Evolutionary conservation across 345 rosid species (phyloP).

Genomic region (Murraya paniculata): DNA sequence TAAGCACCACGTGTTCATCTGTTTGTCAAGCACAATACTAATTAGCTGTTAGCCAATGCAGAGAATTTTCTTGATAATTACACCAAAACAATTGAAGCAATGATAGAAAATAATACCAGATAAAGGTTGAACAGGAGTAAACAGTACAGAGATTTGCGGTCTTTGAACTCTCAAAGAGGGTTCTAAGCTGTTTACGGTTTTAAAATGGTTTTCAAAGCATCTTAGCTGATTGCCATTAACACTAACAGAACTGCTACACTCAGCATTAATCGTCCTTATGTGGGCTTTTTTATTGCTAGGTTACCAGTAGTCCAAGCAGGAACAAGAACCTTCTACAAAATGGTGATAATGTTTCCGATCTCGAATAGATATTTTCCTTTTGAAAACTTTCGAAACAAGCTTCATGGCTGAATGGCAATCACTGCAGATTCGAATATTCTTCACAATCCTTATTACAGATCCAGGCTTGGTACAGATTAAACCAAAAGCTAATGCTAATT

Average conservation of each 20-base stretch:
- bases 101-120: neutral
- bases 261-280: neutral
- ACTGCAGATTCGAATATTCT: conserved; percentile 15
- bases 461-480: conserved; percentile 12
- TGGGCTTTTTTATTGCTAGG: neutral
- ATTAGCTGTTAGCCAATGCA: neutral
- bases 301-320: conserved; percentile 19
- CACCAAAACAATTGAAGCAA: neutral
- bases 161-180: neutral
- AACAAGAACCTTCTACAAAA: conserved; percentile 18
- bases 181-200: too few relatives aligned
- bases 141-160: neutral
- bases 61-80: neutral
- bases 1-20: neutral
- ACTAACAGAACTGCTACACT: neutral
- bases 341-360: conserved; percentile 17
- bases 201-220: neutral
- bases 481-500: conserved; percentile 17
- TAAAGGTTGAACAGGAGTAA: neutral
- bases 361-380: conserved; percentile 10
- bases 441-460: conserved; percentile 8
- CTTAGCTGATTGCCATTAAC: neutral
- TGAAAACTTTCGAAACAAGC: conserved; percentile 10
- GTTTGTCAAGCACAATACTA: neutral
- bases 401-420: conserved; percentile 20